These are phyloP conservation scores for Mortierella alpina DNA, from an alignment of 192 early-diverging fungal species.

Conservation along the genomic window DNA sequence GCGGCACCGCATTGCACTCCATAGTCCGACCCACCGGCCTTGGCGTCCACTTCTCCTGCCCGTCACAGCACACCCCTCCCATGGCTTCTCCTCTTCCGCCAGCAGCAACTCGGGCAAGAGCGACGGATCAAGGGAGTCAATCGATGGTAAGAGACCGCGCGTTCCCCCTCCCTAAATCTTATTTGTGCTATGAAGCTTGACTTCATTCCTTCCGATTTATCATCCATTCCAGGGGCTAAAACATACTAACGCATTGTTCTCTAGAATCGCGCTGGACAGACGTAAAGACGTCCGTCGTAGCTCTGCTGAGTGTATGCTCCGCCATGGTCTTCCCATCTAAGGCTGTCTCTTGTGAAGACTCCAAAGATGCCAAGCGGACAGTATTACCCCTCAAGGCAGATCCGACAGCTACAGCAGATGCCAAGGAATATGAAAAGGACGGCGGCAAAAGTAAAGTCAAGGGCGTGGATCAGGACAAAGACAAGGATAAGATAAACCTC, in stretches of 20 bases:
- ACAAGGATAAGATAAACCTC: slow-evolving; percentile 36
- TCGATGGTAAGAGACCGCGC: slow-evolving; percentile 2
- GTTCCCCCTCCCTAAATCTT: not conserved
- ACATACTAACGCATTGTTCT: not conserved
- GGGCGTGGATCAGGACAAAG: slow-evolving; percentile 2
- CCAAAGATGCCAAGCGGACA: slow-evolving; percentile 8
- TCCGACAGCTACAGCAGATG: not conserved
- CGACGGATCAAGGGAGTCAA: not conserved
- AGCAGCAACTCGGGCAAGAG: not conserved
- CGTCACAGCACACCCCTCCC: not conserved
- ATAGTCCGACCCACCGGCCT: not conserved
- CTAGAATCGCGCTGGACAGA: slow-evolving; percentile 49
- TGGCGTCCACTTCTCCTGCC: slow-evolving; percentile 3
- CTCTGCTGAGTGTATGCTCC: slow-evolving; percentile 21
- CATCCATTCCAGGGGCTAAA: no score
- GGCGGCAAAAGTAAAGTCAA: not conserved
- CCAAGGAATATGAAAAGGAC: not conserved
- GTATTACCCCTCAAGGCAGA: slow-evolving; percentile 31
- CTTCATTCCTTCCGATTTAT: not conserved
- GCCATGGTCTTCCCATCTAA: slow-evolving; percentile 21
- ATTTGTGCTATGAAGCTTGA: not conserved
- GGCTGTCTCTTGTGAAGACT: slow-evolving; percentile 14
- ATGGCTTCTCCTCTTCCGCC: not conserved
- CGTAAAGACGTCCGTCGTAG: slow-evolving; percentile 23
- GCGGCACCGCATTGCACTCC: not conserved